Percentiles rank a stretch among this genome's conserved stretches.
Conservation (phyloP, 2,329 filamentous ascomycete species). For the Zymoseptoria brevis region DNA sequence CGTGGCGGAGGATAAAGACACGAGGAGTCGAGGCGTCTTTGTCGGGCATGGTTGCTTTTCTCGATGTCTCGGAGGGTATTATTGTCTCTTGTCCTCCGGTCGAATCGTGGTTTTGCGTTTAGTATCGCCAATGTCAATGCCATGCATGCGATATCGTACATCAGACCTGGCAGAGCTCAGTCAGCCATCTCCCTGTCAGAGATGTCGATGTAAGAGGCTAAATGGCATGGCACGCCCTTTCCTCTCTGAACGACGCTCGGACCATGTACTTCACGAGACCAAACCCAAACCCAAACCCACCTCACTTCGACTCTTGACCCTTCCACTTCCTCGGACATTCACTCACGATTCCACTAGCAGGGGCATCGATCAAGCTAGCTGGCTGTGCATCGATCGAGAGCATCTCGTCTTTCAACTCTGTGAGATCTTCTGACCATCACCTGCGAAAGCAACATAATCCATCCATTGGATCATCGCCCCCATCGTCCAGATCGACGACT, state of each 20-base stretch:
- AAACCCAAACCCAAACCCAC: neutral
- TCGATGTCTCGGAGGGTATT: too few species aligned
- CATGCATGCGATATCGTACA: too few species aligned
- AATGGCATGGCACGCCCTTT: neutral
- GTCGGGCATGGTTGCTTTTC: conserved; percentile 23
- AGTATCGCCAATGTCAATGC: too few species aligned
- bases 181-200: too few species aligned
- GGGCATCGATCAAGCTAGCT: neutral
- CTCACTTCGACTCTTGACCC: neutral
- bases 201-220: neutral
- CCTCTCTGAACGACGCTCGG: neutral
- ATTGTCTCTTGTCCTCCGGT: too few species aligned
- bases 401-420: neutral
- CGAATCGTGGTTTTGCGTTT: too few species aligned
- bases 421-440: neutral
- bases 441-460: neutral
- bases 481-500: neutral
- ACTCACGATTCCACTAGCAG: neutral
- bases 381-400: neutral
- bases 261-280: neutral
- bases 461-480: neutral
- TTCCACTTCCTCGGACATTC: neutral
- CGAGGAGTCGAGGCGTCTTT: conserved; percentile 50
- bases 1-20: conserved; percentile 78
- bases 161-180: too few species aligned